Evolutionary conservation across 176 grass and related monocot species (phyloP), one percentile per base, ranked within the genome.

Genomic region (Tillandsia fasciculata): DNA sequence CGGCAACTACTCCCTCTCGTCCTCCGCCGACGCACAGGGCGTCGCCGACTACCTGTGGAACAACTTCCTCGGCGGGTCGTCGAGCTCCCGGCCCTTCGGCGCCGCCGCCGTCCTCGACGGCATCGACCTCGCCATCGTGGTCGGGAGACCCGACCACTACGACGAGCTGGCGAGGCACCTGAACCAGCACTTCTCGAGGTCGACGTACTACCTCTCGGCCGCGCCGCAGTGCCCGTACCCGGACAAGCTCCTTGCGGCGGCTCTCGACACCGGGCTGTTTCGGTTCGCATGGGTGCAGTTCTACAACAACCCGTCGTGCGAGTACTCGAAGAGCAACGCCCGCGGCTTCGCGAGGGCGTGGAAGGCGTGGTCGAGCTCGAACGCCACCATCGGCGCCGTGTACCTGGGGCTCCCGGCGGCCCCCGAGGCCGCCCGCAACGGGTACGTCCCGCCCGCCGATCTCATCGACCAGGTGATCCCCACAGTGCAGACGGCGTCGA

Each of bases 251-350:
- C 69, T 91, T 3, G 70, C 20, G 0, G 12, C 72, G 2, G 85
- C 85, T 64, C 72, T 92, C 20, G 52, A 76, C 15, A 83, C 82
- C 9, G 85, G 79, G 48, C 68, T 86, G n/a, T 91, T 96, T 61
- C 82, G 88, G 80, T 91, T 86, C 83, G 85, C 91, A 17, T 96
- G 91, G 91, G 80, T 96, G 51, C 91, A 96, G 79, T 96, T 96
- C 69, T 96, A 88, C 87, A 91, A 91, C 63, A 88, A 96, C 77
- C 77, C 68, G 11, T 65, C 64, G 23, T 96, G 87, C 74, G 70
- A 96, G 79, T 96, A 77, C 82, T 70, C 27, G 4, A 1, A 48
- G 6, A 72, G 83, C 0, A 73, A 78, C 63, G 56, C 27, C n/a
- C 20, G 13, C 29, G 81, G 66, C 65, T 69, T 91, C 70, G 53